Evolutionary conservation across 306 rosid genomes (phyloP), one percentile per base, ranked within the genome.

Genomic region (Pachyrhizus erosus): DNA sequence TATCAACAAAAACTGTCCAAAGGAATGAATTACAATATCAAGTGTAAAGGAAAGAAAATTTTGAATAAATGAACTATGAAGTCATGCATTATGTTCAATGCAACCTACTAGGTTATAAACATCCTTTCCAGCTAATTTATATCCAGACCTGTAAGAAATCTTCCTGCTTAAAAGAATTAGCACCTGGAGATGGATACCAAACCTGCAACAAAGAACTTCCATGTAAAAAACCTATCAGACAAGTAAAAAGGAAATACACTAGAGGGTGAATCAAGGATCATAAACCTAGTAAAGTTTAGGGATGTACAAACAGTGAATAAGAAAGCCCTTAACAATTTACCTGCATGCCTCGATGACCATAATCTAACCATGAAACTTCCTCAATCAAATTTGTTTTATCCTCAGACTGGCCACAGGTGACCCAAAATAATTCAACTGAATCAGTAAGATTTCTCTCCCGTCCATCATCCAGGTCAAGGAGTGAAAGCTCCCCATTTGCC

Each of bases 291-390:
- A 48, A 84, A 78, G 24, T 42, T 45, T 46, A 78, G 52, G 70
- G 61, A 64, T 52, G 77, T 79, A 29, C 14, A 62, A 31, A 67
- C 11, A 49, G 42, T 81, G 55, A 83, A 75, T 61, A 70, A 84
- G 64, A 77, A 83, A 83, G 40, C 78, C 13, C 64, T 79, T 71
- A 37, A 76, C 82, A 78, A 82, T 76, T 89, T 89, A 95, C 99
- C 99, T 96, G 99, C 98, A 96, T 92, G 67, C 99, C 99, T 33
- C 97, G 93, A 54, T 96, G 97, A 77, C 99, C 99, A 79, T 96
- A 96, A 88, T 96, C 99, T 84, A 96, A 86, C 98, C 99, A 96
- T 23, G 99, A 93, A 86, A 96, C 99, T 84, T 96, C 99, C 91
- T 96, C 99, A 68, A 96, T 93, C 75, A 96, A 88, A 90, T 93